Evolutionary conservation across 192 early-diverging fungal genomes (phyloP), one percentile per base, ranked within the genome.

Genomic region (Mycoemilia scoparia): DNA sequence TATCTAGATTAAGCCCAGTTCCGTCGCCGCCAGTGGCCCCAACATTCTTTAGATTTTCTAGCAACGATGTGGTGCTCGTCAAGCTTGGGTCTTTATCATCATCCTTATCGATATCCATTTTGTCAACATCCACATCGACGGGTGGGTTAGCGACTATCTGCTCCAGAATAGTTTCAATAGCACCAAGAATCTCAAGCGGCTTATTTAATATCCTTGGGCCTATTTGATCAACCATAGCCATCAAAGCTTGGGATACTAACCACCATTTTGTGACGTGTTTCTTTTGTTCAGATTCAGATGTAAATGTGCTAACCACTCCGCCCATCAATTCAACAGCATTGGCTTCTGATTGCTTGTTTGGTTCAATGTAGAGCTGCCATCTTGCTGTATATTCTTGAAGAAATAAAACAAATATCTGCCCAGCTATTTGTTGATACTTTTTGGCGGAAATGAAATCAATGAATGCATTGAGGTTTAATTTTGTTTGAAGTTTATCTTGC

Each of bases 151-250:
- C 32, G 7, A 58, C 38, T 24, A 59, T 56, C 21, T 61, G 54
- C 42, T 77, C 74, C 9, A 81, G 36, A 12, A 76, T 64, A 33
- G 66, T 71, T 21, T 70, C 64, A 10, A 69, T 72, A 57, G 79
- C 70, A 4, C 65, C 62, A 38, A 89, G 59, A 15, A 89, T 71
- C 47, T 89, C 79, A 0, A 61, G 61, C 21, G 79, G 77, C 18
- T 75, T 76, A 35, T 68, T 58, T 26, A 89, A 35, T 23, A 86
- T 79, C 2, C 54, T 51, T n/a, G 83, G 75, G 0, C 85, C 85
- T 25, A 84, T 48, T 4, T 50, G 42, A 12, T 82, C 73, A 24
- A 79, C 65, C 64, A 84, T 74, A 23, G 42, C 53, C 25, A 61
- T 14, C 30, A 76, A 46, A 17, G 37, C 28, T 19, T 61, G 58